Evolutionary conservation across 1,284 basidiomycete species (phyloP), one percentile per base, ranked within the genome.

Genomic region (Athelia sp.): DNA sequence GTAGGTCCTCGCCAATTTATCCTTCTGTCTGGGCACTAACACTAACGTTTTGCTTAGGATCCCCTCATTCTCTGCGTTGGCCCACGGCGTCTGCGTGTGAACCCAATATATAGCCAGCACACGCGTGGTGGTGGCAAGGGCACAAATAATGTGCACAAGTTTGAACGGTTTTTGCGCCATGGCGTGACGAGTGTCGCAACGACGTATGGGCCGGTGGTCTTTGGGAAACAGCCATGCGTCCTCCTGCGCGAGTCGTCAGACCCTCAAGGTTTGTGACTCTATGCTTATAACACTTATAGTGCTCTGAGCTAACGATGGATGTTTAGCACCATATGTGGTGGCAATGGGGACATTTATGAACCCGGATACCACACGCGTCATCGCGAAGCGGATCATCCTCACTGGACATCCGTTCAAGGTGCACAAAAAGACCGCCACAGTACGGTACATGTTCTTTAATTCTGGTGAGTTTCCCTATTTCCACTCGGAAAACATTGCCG

Each of bases 361-460:
- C 56, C 82, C 94, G 1, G 93, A 97, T 65, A 93, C 96, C 14
- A 94, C 91, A 0, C 82, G 97, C 6, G 81, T 98, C 66, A 81
- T 96, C 53, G 87, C 93, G 45, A 99, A 99, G 68, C 84, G 95
- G 18, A 84, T 97, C 64, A 78, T 98, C 52, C 78, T 99, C 23
- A 94, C 94, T 1, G 96, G 96, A 0, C 94, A 98, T 67, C 96
- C 96, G 0, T 93, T 93, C 84, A 97, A 96, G 65, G 87, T 98
- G 3, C 96, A 99, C 76, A 95, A 95, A 66, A 96, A 94, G 75
- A 96, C 92, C 1, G 95, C 94, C 0, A 99, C 96, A 4, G 87
- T 99, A 58, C 86, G 96, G 44, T 99, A 98, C 75, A 94, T 99
- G 93, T 98, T 99, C 73, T 98, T 99, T 78, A 90, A 96, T 66